A percentile compares a stretch with the other conserved stretches of the same genome.
Evolutionary conservation across 768 basidiomycete genomes (phyloP).

Genomic region (Amyloporia xantha): DNA sequence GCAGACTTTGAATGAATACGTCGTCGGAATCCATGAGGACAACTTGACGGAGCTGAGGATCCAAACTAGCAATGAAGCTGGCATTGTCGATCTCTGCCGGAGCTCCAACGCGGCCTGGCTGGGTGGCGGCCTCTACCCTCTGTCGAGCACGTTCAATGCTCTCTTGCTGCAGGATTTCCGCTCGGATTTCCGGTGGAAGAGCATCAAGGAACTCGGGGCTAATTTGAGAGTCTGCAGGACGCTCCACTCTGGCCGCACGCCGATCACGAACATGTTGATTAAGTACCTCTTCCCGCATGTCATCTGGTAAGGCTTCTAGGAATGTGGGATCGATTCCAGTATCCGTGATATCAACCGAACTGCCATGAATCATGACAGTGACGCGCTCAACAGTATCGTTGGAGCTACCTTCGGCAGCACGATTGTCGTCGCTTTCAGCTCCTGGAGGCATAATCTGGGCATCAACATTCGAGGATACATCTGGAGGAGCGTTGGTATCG

Average conservation of each 20-base stretch:
- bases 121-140: slow-evolving; percentile 31
- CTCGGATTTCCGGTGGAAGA: slow-evolving; percentile 91
- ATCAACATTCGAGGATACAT: slow-evolving; percentile 11
- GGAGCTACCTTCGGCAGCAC: background rate
- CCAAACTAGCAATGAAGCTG: slow-evolving; percentile 87
- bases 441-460: slow-evolving; percentile 9
- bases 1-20: slow-evolving; percentile 72
- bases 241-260: slow-evolving; percentile 67
- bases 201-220: slow-evolving; percentile 95
- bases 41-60: slow-evolving; percentile 84
- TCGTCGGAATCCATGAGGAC: slow-evolving; percentile 88
- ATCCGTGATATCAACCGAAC: slow-evolving; percentile 93
- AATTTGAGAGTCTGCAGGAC: slow-evolving; percentile 80
- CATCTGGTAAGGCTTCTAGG: slow-evolving; percentile 94
- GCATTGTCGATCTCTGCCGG: slow-evolving; percentile 80
- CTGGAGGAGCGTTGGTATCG: slow-evolving; percentile 6
- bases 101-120: slow-evolving; percentile 28
- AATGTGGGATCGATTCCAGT: slow-evolving; percentile 98
- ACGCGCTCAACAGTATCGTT: slow-evolving; percentile 45
- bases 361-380: slow-evolving; percentile 88
- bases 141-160: slow-evolving; percentile 73
- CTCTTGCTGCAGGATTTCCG: slow-evolving; percentile 96
- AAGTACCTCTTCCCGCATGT: slow-evolving; percentile 97
- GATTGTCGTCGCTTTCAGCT: too few species aligned
- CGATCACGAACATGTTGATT: slow-evolving; percentile 96